Evolutionary conservation across 1,284 basidiomycete genomes (phyloP), one percentile per base, ranked within the genome.

Genomic region (Ceratobasidium sp.): DNA sequence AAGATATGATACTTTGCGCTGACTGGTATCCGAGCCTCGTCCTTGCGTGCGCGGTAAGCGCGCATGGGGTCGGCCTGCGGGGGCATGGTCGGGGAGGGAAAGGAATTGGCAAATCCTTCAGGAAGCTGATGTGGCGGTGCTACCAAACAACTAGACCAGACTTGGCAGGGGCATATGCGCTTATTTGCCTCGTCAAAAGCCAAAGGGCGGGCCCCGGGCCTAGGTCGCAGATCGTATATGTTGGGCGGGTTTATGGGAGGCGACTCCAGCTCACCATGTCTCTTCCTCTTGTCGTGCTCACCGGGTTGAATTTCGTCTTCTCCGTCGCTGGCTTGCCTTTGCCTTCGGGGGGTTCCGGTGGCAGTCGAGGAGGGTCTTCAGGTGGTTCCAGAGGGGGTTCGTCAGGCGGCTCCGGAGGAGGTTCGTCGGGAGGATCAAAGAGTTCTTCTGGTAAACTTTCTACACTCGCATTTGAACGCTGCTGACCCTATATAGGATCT

Each of bases 1-100:
- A 97, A 85, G 76, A 99, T 97, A 72, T 86, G 85, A 82, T 99
- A 99, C 79, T 92, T 94, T 67, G 88, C 88, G 12, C 87, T 82
- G 12, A 95, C 92, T 1, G 86, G 84, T 33, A 83, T 84, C 72
- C 88, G 88, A 9, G 87, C 83, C 3, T 83, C 82, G 78, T 96
- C 94, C 74, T 90, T 86, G 78, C 89, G 92, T 21, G 87, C 84
- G 42, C 94, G 88, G 79, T 95, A 96, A n/a, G 87, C 82, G 73
- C 88, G 87, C 94, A 96, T 96, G 2, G 89, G 85, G 77, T 93
- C 91, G 30, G 33, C 63, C 25, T 51, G 44, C 28, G 67, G 67
- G 16, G 67, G 56, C 67, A 71, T 30, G 44, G 54, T 56, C 21
- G 51, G 14, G 30, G 42, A n/a, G 1, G 28, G 36, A 69, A 58